phyloP scores from a whole-genome alignment of 306 rosid species.

The Citrullus amarus region DNA sequence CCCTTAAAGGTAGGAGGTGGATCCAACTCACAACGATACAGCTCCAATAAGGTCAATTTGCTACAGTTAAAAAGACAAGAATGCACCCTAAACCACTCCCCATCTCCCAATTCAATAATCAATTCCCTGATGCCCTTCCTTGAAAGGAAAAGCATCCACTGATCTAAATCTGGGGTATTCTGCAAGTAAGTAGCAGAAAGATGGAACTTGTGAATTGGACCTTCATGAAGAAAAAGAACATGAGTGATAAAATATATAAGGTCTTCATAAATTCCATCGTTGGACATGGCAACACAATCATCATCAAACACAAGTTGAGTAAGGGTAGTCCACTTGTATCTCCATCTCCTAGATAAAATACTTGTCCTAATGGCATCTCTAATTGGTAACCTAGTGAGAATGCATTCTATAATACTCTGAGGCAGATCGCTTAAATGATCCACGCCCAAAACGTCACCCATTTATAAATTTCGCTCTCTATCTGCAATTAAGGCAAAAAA shows the following conservation, averaged over 20 bases:
- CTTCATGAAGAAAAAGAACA: constrained; percentile 74
- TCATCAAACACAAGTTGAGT: constrained; percentile 69
- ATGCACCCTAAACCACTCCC: constrained; percentile 64
- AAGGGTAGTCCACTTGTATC: constrained; percentile 62
- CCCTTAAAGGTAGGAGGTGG: constrained; percentile 61
- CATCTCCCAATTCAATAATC: constrained; percentile 59
- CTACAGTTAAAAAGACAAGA: constrained; percentile 64
- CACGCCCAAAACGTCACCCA: constrained; percentile 37
- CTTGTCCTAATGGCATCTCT: constrained; percentile 76
- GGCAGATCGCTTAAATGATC: constrained; percentile 81
- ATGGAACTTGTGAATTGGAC: constrained; percentile 84
- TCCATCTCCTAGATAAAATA: constrained; percentile 71
- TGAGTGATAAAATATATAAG: constrained; percentile 47
- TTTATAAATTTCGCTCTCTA: constrained; percentile 8
- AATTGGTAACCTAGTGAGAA: constrained; percentile 49
- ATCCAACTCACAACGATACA: constrained; percentile 69
- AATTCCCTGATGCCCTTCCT: constrained; percentile 64
- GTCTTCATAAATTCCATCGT: constrained; percentile 27
- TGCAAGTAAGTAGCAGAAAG: constrained; percentile 35
- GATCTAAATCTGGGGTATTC: constrained; percentile 67
- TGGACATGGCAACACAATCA: constrained; percentile 25
- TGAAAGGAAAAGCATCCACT: constrained; percentile 83
- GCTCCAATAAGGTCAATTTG: constrained; percentile 53
- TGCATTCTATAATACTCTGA: constrained; percentile 67
- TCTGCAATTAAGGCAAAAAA: constrained; percentile 6